Evolutionary conservation across 768 basidiomycete genomes (phyloP), one percentile per base, ranked within the genome.

Genomic region (Lactarius quietus): DNA sequence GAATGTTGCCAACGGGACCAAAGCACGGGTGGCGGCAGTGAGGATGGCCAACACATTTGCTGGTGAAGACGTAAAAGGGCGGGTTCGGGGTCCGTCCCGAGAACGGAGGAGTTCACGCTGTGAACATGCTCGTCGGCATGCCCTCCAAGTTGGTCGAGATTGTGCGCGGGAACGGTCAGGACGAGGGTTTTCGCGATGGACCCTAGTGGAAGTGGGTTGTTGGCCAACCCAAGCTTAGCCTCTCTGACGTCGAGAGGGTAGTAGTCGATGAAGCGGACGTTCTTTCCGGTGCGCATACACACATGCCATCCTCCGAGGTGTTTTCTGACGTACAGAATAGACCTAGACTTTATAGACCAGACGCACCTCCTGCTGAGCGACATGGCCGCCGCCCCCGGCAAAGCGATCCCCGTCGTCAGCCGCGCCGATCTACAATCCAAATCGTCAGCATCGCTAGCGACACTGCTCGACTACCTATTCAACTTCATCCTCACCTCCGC

Each of bases 241-340:
- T 93, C 28, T 82, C 81, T 59, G 82, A 84, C 57, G 78, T 95
- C 1, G 92, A 96, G 70, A 96, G 93, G 93, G 88, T 96, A 7
- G 80, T 95, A 3, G 78, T 96, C 1, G 95, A 97, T 66, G 94
- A 97, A 72, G 94, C 95, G 0, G 95, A 96, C 73, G 85, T 97
- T 57, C 78, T 95, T 17, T 88, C 95, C 60, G 92, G 94, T 92
- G 68, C 57, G 83, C 33, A 33, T 33, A 33, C 75, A 15, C 51
- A n/a, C 33, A 33, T 5, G 57, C 56, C 51, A 33, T 33, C 12
- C 45, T 12, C 43, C 33, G 61, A 29, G 17, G 41, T 57, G 59
- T 64, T 31, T 33, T 59, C 41, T 56, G 31, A 45, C 4, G n/a
- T 36, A 23, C 28, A 38, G 9, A 33, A 7, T 69, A 95, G 93